Evolutionary conservation across 2,329 filamentous ascomycete species (phyloP), one percentile per base, ranked within the genome.

Genomic region (Trichoderma simmonsii): DNA sequence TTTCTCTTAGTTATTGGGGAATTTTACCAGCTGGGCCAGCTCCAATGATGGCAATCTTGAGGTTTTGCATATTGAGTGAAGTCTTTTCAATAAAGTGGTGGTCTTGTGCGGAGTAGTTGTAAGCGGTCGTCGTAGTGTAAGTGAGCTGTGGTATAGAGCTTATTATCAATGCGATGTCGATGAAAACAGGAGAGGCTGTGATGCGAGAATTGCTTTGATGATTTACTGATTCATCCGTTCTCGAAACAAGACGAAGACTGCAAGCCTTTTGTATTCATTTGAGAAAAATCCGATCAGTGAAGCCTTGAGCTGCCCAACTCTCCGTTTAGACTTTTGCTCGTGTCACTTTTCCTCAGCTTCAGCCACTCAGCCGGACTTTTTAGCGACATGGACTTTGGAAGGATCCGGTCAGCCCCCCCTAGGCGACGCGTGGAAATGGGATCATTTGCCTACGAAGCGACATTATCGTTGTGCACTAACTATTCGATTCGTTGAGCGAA

Each of bases 1-100:
- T 1, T 43, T 43, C 11, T 62, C 8, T 54, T 11, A 6, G 21
- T 5, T 3, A 21, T 60, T 5, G 14, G 6, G 5, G 28, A 0
- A 26, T 14, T 26, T 57, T 57, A 56, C 71, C 71, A 14, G 71
- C 71, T 56, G 71, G 71, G 26, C 71, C 71, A 12, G 71, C 71
- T 39, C 71, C 65, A 36, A 72, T 59, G 15, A 72, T 72, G 48
- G 71, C 71, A 59, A 72, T 70, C 15, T 26, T 21, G 4, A 67
- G 54, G 36, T 67, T 68, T 30, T 68, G 54, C 65, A 68, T 68
- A 28, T 32, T 68, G 15, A 32, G 24, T 6, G 6, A 1, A 32
- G 12, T 34, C 8, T 39, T 21, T 21, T 51, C 14, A n/a, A 21
- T 6, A 18, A 12, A 6, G 24, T 21, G 24, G 9, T 67, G 24